Evolutionary conservation across 768 basidiomycete species (phyloP).

Genomic region (Agrocybe chaxingu): DNA sequence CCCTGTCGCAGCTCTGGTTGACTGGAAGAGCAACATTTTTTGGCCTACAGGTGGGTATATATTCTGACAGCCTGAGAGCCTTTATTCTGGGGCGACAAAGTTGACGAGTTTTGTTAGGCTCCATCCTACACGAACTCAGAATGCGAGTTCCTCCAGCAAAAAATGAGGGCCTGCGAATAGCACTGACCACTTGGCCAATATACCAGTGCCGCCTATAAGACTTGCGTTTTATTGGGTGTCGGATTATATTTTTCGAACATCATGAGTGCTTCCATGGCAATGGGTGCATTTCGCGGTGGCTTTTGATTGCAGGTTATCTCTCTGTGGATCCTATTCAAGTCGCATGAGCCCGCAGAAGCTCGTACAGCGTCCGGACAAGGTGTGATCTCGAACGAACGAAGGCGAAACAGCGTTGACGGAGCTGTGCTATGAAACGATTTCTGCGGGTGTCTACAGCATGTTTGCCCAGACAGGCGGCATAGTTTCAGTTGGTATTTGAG

Average conservation of each 20-base stretch:
- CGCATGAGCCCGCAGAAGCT: constrained; percentile 59
- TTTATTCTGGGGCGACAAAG: too few species aligned
- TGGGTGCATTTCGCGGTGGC: constrained; percentile 57
- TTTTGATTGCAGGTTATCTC: constrained; percentile 56
- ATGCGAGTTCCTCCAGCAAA: constrained; percentile 45
- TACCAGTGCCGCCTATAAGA: too few species aligned
- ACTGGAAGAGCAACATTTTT: constrained; percentile 46
- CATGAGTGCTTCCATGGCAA: constrained; percentile 33
- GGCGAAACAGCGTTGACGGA: background rate
- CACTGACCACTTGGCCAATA: too few species aligned
- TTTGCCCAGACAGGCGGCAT: constrained; percentile 58
- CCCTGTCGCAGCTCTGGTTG: constrained; percentile 60
- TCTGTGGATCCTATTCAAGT: constrained; percentile 47
- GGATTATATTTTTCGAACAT: too few species aligned
- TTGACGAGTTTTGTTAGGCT: constrained; percentile 48
- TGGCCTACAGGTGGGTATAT: constrained; percentile 42
- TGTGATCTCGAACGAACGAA: constrained; percentile 23
- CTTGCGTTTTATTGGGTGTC: too few species aligned
- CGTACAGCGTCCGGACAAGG: constrained; percentile 55
- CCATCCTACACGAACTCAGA: constrained; percentile 59
- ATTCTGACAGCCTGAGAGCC: background rate
- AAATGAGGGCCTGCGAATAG: too few species aligned
- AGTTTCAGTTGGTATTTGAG: constrained; percentile 33
- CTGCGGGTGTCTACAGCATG: constrained; percentile 59
- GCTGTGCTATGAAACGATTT: constrained; percentile 31